Conservation (phyloP, 23 red algal genomes). For the Gracilaria gracilis region DNA sequence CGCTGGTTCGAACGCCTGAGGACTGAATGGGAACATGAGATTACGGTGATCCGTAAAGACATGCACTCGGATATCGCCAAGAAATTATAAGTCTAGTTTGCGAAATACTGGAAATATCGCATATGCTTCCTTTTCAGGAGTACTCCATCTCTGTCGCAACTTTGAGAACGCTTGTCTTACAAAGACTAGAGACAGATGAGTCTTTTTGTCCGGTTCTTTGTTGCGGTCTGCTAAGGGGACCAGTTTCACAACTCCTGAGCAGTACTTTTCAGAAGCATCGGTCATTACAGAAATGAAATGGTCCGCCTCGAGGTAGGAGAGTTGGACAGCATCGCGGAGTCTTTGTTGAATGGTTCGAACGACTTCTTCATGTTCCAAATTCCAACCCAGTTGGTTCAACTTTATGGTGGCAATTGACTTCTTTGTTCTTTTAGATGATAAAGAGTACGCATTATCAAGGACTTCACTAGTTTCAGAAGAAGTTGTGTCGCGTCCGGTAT, state of each 20-base stretch:
- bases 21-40: slow-evolving; percentile 24
- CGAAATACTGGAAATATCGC: slow-evolving; percentile 27
- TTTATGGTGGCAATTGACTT: slow-evolving; percentile 3
- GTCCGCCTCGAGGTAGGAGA: slow-evolving; percentile 19
- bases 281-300: slow-evolving; percentile 33
- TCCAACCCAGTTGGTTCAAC: slow-evolving; percentile 6
- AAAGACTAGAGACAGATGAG: slow-evolving; percentile 25
- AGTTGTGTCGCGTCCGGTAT: not conserved
- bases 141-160: slow-evolving; percentile 41
- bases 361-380: slow-evolving; percentile 9
- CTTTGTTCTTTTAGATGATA: not conserved
- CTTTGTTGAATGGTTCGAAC: slow-evolving; percentile 12
- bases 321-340: slow-evolving; percentile 2
- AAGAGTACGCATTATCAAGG: slow-evolving; percentile 21
- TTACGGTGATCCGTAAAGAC: slow-evolving; percentile 53
- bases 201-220: slow-evolving; percentile 11
- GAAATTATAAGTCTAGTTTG: slow-evolving; percentile 45
- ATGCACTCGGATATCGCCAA: slow-evolving; percentile 18
- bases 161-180: slow-evolving; percentile 16
- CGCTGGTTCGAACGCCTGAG: slow-evolving; percentile 13
- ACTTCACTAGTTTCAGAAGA: not conserved
- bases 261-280: slow-evolving; percentile 56
- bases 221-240: not conserved
- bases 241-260: slow-evolving; percentile 28
- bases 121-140: slow-evolving; percentile 48